These are phyloP conservation scores for Dendrobium officinale DNA, from an alignment of 106 monocot species.

Conservation along the genomic window DNA sequence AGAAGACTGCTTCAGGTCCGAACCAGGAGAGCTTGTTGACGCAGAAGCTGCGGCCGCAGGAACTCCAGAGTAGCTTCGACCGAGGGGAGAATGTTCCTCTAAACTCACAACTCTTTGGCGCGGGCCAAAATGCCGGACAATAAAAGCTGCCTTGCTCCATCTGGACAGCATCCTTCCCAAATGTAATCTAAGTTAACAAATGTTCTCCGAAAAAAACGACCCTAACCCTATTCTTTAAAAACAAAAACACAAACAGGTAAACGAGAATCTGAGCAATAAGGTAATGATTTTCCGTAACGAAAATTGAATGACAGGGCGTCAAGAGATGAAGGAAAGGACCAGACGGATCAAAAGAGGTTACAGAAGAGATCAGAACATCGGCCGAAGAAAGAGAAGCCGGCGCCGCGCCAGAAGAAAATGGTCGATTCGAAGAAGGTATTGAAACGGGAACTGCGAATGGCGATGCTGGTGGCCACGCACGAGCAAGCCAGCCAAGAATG, in stretches of 20 bases:
- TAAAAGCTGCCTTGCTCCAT: slow-evolving; percentile 29
- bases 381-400: not conserved
- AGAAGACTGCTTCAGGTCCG: not conserved
- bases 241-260: not conserved
- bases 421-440: not conserved
- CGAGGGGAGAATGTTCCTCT: slow-evolving; percentile 6
- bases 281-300: not conserved
- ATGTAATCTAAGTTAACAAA: not conserved
- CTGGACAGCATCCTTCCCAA: slow-evolving; percentile 23
- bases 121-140: slow-evolving; percentile 8
- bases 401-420: not conserved
- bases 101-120: not conserved
- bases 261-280: not conserved
- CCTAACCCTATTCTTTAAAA: not conserved
- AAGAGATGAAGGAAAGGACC: not conserved
- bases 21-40: slow-evolving; percentile 6
- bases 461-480: not conserved
- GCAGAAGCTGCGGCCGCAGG: slow-evolving; percentile 7
- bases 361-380: too few species aligned
- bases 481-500: not conserved
- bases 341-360: not conserved
- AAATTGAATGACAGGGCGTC: not conserved
- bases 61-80: slow-evolving; percentile 29
- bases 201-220: not conserved
- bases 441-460: not conserved